Base-by-base conservation (phyloP, 495 filamentous ascomycete genomes). In the Aspergillus sparsus region DNA sequence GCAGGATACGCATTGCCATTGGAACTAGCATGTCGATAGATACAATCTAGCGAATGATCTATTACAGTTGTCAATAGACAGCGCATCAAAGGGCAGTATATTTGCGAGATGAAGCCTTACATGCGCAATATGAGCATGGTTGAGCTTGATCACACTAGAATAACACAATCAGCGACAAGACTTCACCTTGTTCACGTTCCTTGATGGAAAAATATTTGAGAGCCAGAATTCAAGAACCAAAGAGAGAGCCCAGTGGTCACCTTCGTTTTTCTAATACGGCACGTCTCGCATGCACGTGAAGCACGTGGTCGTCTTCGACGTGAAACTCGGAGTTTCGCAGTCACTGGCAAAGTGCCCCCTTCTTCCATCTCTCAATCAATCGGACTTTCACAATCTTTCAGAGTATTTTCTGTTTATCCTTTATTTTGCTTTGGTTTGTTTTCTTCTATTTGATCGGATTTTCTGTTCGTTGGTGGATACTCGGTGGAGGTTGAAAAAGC, bases 181-280 rank as follows among this genome's bases (percentile, higher is more conserved):
- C 21, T 49, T 16, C 18, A 49, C 18, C 5, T 11, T 11, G 27
- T 9, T 41, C 34, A 10, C 21, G 1, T 27, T 27, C 21, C 21
- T 27, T 8, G 18, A 35, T 16, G 41, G 41, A 57, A 16, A 42
- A 34, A 34, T 31, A 32, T n/a, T 8, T 10, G 11, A 31, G 41
- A 39, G 5, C 8, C n/a, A 44, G 46, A 16, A 52, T n/a, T 5
- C 4, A 21, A 16, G 44, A 46, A 46, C 6, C 5, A 18, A 9
- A 16, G 11, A 18, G 16, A 18, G 6, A 55, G 8, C 6, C 12
- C 37, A 34, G 10, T 18, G 1, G 45, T 3, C 56, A 70, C 65
- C 63, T 67, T 70, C 3, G 67, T 70, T 47, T 69, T 69, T 15
- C 67, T 62, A 55, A 63, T 53, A 5, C 67, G 67, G 55, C 67